Conservation (phyloP, 352 stramenopile genomes). For the Pythium utonaiense region DNA sequence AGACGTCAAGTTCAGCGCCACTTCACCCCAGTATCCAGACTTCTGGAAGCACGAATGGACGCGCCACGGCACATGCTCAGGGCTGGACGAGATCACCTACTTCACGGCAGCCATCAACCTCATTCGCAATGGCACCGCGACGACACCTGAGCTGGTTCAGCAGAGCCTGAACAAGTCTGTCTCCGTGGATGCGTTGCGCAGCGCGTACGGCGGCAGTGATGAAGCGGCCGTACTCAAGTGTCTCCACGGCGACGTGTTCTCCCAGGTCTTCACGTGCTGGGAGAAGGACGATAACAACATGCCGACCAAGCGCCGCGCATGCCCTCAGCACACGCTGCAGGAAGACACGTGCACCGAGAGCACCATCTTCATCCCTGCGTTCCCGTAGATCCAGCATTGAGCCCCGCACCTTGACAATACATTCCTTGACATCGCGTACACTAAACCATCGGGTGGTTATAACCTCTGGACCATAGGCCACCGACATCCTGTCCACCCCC, state of each 20-base stretch:
- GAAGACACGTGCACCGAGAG: conserved; percentile 66
- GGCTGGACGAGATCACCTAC: conserved; percentile 79
- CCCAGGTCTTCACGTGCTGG: conserved; percentile 84
- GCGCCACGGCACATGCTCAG: conserved; percentile 92
- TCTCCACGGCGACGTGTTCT: conserved; percentile 40
- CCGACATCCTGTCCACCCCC: no score
- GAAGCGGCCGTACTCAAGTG: conserved; percentile 40
- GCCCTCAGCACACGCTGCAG: conserved; percentile 54
- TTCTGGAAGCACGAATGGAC: conserved; percentile 95
- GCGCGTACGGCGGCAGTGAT: conserved; percentile 20
- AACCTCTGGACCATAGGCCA: no score
- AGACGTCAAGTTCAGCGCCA: conserved; percentile 71
- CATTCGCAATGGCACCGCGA: conserved; percentile 63
- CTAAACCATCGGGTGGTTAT: no score
- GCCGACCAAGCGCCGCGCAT: conserved; percentile 48
- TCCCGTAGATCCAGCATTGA: conserved; percentile 21
- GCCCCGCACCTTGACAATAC: no score
- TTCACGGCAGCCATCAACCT: conserved; percentile 82
- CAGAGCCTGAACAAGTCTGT: conserved; percentile 53
- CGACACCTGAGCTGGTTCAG: conserved; percentile 61
- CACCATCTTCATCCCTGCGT: conserved; percentile 54
- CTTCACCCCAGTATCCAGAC: conserved; percentile 52
- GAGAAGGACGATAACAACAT: conserved; percentile 53
- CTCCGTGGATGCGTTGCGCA: conserved; percentile 39
- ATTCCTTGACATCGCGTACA: no score